A percentile compares a stretch with the other conserved stretches of the same genome.
Conservation (phyloP, 129 eudicot genomes). For the Helianthus annuus region DNA sequence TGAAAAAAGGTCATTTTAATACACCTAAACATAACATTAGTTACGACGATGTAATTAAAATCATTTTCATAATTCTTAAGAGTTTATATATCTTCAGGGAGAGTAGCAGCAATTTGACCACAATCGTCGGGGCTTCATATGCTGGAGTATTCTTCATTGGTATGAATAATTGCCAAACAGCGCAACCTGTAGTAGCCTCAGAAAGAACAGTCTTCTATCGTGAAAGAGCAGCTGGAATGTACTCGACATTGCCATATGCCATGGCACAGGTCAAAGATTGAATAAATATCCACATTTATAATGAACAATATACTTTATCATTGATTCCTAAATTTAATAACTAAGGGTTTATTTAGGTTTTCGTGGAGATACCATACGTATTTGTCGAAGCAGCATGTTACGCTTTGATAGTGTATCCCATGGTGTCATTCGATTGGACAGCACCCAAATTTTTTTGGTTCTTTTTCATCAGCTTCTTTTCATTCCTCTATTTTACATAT, state of each 20-base stretch:
- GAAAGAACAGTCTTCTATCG: slow-evolving; percentile 89
- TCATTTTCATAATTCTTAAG: neutral
- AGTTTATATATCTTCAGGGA: slow-evolving; percentile 29
- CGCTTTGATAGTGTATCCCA: slow-evolving; percentile 52
- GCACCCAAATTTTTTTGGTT: slow-evolving; percentile 59
- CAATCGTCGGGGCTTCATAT: slow-evolving; percentile 73
- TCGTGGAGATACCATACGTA: slow-evolving; percentile 67
- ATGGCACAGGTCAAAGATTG: slow-evolving; percentile 64
- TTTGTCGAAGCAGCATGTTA: slow-evolving; percentile 43
- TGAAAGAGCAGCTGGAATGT: slow-evolving; percentile 94
- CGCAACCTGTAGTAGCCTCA: slow-evolving; percentile 66
- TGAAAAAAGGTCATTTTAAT: slow-evolving; percentile 48
- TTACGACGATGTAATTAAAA: neutral
- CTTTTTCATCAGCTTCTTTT: slow-evolving; percentile 52
- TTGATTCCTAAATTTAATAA: neutral
- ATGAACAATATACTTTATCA: neutral
- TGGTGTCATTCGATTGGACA: slow-evolving; percentile 64
- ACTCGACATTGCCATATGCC: slow-evolving; percentile 82
- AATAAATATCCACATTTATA: neutral
- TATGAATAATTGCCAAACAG: slow-evolving; percentile 62
- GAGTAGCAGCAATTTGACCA: slow-evolving; percentile 42
- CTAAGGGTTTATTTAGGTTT: slow-evolving; percentile 38
- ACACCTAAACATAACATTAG: neutral
- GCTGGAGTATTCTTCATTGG: slow-evolving; percentile 69
- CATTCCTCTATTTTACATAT: slow-evolving; percentile 69